Conservation (phyloP, 768 basidiomycete genomes). For the Lyophyllum atratum region DNA sequence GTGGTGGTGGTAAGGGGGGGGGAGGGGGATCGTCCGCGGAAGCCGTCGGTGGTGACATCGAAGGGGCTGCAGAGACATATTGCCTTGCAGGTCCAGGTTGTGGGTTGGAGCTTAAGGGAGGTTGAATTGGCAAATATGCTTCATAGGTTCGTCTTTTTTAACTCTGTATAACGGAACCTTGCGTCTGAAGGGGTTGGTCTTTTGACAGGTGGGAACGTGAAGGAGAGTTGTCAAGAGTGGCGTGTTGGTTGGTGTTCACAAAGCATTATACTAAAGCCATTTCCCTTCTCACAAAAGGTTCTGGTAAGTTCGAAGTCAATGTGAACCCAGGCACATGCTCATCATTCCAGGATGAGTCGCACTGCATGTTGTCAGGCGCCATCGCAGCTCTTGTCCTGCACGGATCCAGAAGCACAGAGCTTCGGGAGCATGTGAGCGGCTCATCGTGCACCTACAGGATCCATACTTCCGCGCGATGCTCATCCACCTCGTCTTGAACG, state of each 20-base stretch:
- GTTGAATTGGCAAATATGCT: constrained; percentile 64
- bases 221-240: constrained; percentile 69
- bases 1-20: constrained; percentile 36
- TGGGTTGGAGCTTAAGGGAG: constrained; percentile 74
- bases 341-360: constrained; percentile 60
- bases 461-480: constrained; percentile 82
- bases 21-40: constrained; percentile 50
- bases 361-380: constrained; percentile 83
- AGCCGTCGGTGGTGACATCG: constrained; percentile 53
- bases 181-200: neutral
- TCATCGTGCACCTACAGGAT: constrained; percentile 74
- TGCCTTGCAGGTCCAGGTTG: constrained; percentile 66
- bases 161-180: no score
- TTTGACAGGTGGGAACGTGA: constrained; percentile 71
- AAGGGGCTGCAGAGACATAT: constrained; percentile 65
- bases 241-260: constrained; percentile 86
- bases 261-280: constrained; percentile 66
- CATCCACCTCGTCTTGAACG: constrained; percentile 68
- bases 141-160: constrained; percentile 50
- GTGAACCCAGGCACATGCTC: neutral
- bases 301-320: constrained; percentile 48
- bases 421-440: constrained; percentile 69
- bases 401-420: constrained; percentile 44
- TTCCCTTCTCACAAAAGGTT: constrained; percentile 77
- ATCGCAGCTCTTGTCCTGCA: constrained; percentile 66